Conservation (phyloP, 2,329 filamentous ascomycete species). For the Venturia oleaginea region DNA sequence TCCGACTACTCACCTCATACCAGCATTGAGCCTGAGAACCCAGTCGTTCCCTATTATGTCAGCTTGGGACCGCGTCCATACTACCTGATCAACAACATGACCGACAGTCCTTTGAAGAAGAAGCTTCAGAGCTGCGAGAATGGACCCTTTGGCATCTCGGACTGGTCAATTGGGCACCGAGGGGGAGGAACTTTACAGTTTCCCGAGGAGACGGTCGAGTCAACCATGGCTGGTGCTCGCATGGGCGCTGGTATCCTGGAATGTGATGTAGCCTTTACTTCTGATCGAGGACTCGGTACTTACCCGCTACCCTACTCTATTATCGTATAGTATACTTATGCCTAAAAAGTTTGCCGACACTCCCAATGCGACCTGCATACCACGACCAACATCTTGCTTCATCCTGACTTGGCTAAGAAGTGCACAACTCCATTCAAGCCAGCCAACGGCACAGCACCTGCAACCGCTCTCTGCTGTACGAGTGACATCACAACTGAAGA, state of each 20-base stretch:
- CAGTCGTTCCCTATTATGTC: constrained; percentile 1
- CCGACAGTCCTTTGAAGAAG: constrained; percentile 27
- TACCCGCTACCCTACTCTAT: too few species aligned
- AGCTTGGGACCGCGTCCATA: constrained; percentile 26
- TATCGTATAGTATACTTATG: too few species aligned
- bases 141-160: constrained; percentile 25
- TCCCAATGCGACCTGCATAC: constrained; percentile 30
- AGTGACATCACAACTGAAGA: constrained; percentile 60
- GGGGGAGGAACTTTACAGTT: constrained; percentile 28
- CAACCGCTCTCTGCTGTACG: constrained; percentile 60
- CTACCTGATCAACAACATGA: constrained; percentile 30
- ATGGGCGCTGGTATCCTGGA: constrained; percentile 30
- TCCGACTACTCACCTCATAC: constrained; percentile 7
- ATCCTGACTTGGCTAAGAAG: constrained; percentile 26
- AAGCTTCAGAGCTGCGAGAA: constrained; percentile 30
- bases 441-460: constrained; percentile 27
- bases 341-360: constrained; percentile 32
- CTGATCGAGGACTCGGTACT: constrained; percentile 28
- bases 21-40: constrained; percentile 5
- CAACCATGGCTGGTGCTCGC: constrained; percentile 25
- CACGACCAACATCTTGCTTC: constrained; percentile 29
- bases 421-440: constrained; percentile 29
- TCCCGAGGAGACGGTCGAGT: constrained; percentile 27
- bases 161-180: constrained; percentile 29
- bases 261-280: constrained; percentile 31